Percentiles rank a stretch among this genome's conserved stretches.
phyloP scores from a whole-genome alignment of 371 early-diverging fungal genomes.

The Catenaria anguillulae region DNA sequence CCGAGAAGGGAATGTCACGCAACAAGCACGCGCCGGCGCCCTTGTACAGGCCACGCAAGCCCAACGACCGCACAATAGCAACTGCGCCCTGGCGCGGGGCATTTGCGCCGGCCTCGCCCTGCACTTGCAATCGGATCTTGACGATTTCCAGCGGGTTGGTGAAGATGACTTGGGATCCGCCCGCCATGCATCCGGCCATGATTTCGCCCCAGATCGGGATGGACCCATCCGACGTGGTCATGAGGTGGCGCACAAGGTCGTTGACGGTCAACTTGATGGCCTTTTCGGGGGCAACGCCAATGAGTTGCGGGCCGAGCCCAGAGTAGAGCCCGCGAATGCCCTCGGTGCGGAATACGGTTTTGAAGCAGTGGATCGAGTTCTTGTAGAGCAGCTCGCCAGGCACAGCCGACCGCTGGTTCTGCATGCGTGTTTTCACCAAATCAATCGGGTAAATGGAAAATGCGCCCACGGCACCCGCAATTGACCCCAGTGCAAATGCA shows the following conservation, averaged over 20 bases:
- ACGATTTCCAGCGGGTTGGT: slow-evolving; percentile 96
- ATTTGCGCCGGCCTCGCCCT: slow-evolving; percentile 36
- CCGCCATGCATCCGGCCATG: slow-evolving; percentile 75
- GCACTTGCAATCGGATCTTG: slow-evolving; percentile 90
- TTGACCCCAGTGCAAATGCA: slow-evolving; percentile 69
- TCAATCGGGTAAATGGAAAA: slow-evolving; percentile 94
- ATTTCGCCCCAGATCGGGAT: slow-evolving; percentile 67
- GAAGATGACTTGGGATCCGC: slow-evolving; percentile 84
- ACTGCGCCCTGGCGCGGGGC: slow-evolving; percentile 56
- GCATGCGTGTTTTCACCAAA: slow-evolving; percentile 95
- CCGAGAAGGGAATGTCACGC: slow-evolving; percentile 93
- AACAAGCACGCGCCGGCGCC: slow-evolving; percentile 86
- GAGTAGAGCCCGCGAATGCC: slow-evolving; percentile 81
- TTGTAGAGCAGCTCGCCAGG: slow-evolving; percentile 85
- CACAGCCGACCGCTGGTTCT: slow-evolving; percentile 84
- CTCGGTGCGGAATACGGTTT: slow-evolving; percentile 83
- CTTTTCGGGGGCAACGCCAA: slow-evolving; percentile 95
- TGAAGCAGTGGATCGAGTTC: slow-evolving; percentile 86
- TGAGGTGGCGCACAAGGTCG: slow-evolving; percentile 66
- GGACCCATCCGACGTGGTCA: slow-evolving; percentile 48
- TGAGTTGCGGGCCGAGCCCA: slow-evolving; percentile 91
- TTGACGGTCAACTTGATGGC: slow-evolving; percentile 94
- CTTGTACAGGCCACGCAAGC: slow-evolving; percentile 85
- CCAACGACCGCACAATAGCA: slow-evolving; percentile 77
- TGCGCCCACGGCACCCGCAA: slow-evolving; percentile 93